Evolutionary conservation across 352 stramenopile species (phyloP).

Genomic region (Phytophthora palmivora): DNA sequence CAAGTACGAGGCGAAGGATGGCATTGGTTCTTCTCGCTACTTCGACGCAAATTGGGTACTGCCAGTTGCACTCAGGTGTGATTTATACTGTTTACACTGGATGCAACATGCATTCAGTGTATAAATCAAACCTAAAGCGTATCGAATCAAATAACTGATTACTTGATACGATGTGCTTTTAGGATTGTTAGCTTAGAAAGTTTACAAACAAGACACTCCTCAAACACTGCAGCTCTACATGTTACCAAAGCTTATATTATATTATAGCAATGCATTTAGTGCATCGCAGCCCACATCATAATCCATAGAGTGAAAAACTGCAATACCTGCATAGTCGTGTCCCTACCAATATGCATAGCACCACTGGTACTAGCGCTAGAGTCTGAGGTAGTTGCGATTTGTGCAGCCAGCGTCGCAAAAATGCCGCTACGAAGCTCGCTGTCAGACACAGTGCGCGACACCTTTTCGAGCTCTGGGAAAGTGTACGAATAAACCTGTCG

Average conservation of each 20-base stretch:
- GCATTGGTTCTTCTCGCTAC: slow-evolving; percentile 1
- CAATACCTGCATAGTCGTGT: slow-evolving; percentile 2
- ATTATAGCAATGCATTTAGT: too few relatives aligned
- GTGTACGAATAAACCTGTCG: slow-evolving; percentile 41
- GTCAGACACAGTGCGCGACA: slow-evolving; percentile 28
- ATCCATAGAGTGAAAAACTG: slow-evolving; percentile 8
- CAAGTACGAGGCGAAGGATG: slow-evolving; percentile 3
- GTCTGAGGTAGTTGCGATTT: slow-evolving; percentile 20
- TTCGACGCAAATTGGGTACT: slow-evolving; percentile 19
- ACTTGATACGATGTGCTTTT: slow-evolving; percentile 18
- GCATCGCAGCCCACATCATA: slow-evolving; percentile 4
- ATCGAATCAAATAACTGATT: too few relatives aligned
- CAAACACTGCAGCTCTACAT: background rate
- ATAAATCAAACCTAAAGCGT: too few relatives aligned
- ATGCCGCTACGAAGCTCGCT: slow-evolving; percentile 47
- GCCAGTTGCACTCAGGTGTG: background rate
- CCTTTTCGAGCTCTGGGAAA: slow-evolving; percentile 52
- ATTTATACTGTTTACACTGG: background rate
- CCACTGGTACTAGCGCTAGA: slow-evolving; percentile 12
- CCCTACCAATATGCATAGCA: background rate
- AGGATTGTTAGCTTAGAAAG: too few relatives aligned
- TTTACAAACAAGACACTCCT: too few relatives aligned
- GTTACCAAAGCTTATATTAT: background rate
- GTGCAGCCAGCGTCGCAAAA: slow-evolving; percentile 24
- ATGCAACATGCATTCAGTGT: too few relatives aligned